A percentile compares a stretch with the other conserved stretches of the same genome.
These are phyloP conservation scores for Penicillium sp. DNA, from an alignment of 2,329 filamentous ascomycete genomes.

Conservation along the genomic window DNA sequence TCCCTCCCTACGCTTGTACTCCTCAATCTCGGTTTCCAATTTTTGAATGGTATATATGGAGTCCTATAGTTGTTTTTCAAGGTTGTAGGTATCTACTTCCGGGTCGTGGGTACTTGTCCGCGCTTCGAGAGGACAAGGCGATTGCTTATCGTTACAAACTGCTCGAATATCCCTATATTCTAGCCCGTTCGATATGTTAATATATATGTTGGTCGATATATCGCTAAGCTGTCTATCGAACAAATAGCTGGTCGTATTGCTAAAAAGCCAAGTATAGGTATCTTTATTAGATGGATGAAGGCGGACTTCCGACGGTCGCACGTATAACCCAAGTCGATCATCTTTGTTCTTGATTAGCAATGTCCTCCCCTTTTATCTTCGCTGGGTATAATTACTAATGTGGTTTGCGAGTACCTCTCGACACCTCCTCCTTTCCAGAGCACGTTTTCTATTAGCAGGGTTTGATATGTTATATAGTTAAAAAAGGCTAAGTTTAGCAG, in stretches of 20 bases:
- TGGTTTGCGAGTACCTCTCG: background rate
- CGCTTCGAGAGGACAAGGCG: too few species aligned
- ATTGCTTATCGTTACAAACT: background rate
- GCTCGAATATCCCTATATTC: background rate
- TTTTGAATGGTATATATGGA: background rate
- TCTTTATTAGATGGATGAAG: slow-evolving; percentile 6
- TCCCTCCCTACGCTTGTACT: background rate
- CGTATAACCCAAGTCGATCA: background rate
- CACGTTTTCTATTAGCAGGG: background rate
- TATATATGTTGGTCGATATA: slow-evolving; percentile 6
- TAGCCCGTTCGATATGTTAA: slow-evolving; percentile 1
- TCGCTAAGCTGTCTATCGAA: slow-evolving; percentile 9
- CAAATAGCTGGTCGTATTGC: background rate
- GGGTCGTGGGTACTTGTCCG: background rate
- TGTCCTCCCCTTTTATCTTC: background rate
- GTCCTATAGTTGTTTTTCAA: background rate
- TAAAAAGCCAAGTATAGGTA: background rate
- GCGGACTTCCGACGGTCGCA: slow-evolving; percentile 6
- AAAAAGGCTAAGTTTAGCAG: background rate
- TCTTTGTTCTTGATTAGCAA: background rate
- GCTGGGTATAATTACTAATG: background rate
- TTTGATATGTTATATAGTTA: background rate
- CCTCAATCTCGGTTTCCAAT: slow-evolving; percentile 1
- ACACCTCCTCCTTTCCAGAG: background rate
- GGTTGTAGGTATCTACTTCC: background rate